Evolutionary conservation across 2,329 filamentous ascomycete species (phyloP), one percentile per base, ranked within the genome.

Genomic region (Scedosporium minutisporum): DNA sequence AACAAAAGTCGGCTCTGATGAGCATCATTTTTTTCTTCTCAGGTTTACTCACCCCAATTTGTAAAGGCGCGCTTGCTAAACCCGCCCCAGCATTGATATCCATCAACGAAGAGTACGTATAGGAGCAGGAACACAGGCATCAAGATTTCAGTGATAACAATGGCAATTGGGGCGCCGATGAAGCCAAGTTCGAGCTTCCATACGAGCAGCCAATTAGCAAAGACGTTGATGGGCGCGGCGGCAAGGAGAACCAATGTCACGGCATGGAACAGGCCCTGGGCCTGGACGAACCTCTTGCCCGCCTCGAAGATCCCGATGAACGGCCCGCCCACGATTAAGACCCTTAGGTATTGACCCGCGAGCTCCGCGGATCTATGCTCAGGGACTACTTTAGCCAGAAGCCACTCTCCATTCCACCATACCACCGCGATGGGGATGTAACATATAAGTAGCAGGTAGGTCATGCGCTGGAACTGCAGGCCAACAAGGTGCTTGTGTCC

Each of bases 401-500:
- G 85, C 6, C 78, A 73, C 58, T 88, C 87, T 0, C 87, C 87
- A 62, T 83, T 84, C 21, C 84, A 78, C 90, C 90, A 95, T 38
- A 92, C 74, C 1, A 88, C 71, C 3, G 81, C 84, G 67, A 95
- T 89, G 0, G 90, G 90, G 18, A 91, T 79, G 1, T 86, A 88
- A 66, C 92, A 81, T 2, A 81, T 72, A 78, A 88, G 87, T 2
- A 95, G 80, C 70, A 95, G 93, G 70, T 81, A 88, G 1, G 90
- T 79, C 90, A 93, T 93, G 63, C 90, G 82, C 75, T 95, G 89
- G 65, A 91, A 82, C 69, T 95, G 90, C 62, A 95, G 73, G 1
- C 90, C 90, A 10, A 97, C 93, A 4, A 97, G 83, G 67, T 93
- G 89, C 71, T 89, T 96, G 72, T 89, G 89, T 0, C 93, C 93